A percentile compares a stretch with the other conserved stretches of the same genome.
Conservation (phyloP, 345 rosid species). For the Turritis glabra region DNA sequence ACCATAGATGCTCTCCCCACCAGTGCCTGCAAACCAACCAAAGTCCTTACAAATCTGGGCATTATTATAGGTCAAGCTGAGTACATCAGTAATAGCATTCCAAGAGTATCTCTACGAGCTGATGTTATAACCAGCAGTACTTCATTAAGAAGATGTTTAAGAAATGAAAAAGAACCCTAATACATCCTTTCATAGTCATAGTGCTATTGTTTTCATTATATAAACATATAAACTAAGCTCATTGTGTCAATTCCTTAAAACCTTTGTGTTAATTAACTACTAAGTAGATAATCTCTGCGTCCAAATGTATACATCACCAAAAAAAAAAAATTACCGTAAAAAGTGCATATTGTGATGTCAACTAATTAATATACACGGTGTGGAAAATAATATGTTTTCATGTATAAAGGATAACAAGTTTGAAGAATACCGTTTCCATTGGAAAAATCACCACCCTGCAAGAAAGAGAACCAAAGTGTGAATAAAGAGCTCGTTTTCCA, state of each 20-base stretch:
- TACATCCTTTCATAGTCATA: not conserved
- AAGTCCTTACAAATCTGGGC: conserved; percentile 59
- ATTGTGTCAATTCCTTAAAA: not conserved
- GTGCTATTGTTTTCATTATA: not conserved
- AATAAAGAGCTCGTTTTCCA: conserved; percentile 12
- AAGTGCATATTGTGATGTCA: conserved; percentile 19
- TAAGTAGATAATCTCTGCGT: not conserved
- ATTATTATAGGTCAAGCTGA: conserved; percentile 45
- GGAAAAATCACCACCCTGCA: conserved; percentile 94
- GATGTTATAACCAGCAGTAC: not conserved
- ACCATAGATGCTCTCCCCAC: conserved; percentile 98
- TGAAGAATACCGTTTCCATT: conserved; percentile 77
- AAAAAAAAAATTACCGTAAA: not conserved
- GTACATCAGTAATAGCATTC: conserved; percentile 3
- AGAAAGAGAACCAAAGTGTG: conserved; percentile 25
- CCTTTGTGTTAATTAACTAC: not conserved
- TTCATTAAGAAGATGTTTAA: not conserved
- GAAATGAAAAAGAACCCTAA: not conserved
- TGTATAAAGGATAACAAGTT: not conserved
- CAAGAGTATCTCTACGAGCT: conserved; percentile 8
- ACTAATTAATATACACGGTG: not conserved
- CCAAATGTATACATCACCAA: conserved; percentile 3
- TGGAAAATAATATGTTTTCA: not conserved
- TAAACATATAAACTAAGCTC: not conserved
- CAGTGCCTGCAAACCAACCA: conserved; percentile 96